These are phyloP conservation scores for Leccinum proliferum DNA, from an alignment of 1,284 basidiomycete genomes.

Conservation along the genomic window DNA sequence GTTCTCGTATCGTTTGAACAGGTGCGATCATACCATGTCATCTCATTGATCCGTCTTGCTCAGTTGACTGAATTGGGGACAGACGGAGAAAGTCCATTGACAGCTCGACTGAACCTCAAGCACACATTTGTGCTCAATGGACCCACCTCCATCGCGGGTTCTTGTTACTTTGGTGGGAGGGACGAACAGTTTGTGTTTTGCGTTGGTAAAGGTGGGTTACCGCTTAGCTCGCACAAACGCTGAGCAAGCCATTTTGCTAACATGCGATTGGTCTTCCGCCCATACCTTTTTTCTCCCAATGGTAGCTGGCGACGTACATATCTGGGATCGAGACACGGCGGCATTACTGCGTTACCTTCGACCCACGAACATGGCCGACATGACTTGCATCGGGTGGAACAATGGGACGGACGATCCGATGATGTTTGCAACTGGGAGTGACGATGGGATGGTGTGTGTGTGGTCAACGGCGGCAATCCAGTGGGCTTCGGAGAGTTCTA, in stretches of 20 bases:
- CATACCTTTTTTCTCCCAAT: background rate
- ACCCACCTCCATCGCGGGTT: conserved; percentile 70
- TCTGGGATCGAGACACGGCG: conserved; percentile 31
- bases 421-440: too few species aligned
- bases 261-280: background rate
- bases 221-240: background rate
- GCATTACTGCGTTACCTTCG: too few species aligned
- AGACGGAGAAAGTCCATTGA: conserved; percentile 26
- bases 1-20: conserved; percentile 57
- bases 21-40: conserved; percentile 31
- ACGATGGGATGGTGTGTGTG: too few species aligned
- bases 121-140: conserved; percentile 69
- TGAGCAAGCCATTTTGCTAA: background rate
- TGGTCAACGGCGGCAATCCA: too few species aligned
- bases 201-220: conserved; percentile 58
- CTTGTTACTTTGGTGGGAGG: conserved; percentile 72
- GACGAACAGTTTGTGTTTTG: conserved; percentile 72
- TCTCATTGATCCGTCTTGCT: background rate
- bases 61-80: background rate
- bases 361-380: too few species aligned
- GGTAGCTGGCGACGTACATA: conserved; percentile 75
- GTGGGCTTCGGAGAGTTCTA: too few species aligned
- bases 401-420: too few species aligned
- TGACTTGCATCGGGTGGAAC: too few species aligned
- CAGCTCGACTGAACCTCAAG: conserved; percentile 46